Conservation (phyloP, 2,329 filamentous ascomycete genomes). For the Emmonsiellopsis sp. region DNA sequence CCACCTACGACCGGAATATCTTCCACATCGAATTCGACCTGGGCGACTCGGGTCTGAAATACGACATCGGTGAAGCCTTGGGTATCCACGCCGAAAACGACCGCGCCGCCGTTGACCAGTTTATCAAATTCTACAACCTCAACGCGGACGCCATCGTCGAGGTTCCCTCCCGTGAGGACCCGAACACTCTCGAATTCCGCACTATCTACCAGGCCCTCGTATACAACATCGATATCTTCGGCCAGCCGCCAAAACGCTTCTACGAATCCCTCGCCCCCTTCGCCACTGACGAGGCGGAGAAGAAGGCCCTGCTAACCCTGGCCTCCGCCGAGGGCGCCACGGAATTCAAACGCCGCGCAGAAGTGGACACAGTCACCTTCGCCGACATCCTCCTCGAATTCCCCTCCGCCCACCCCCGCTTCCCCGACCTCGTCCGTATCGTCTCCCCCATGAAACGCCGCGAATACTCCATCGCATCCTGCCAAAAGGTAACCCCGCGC, state of each 20-base stretch:
- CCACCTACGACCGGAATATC: slow-evolving; percentile 91
- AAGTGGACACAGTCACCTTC: slow-evolving; percentile 86
- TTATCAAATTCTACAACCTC: slow-evolving; percentile 85
- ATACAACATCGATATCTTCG: slow-evolving; percentile 94
- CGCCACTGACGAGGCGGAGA: slow-evolving; percentile 72
- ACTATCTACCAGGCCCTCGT: slow-evolving; percentile 86
- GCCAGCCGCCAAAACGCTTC: slow-evolving; percentile 93
- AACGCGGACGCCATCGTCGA: slow-evolving; percentile 79
- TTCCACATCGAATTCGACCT: slow-evolving; percentile 99
- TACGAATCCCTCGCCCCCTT: slow-evolving; percentile 88
- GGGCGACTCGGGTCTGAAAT: slow-evolving; percentile 79
- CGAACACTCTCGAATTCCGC: slow-evolving; percentile 66
- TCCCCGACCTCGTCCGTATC: slow-evolving; percentile 82
- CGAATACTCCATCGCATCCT: slow-evolving; percentile 98
- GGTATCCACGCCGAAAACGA: slow-evolving; percentile 96
- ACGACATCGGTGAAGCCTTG: slow-evolving; percentile 94
- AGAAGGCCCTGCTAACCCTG: slow-evolving; percentile 67
- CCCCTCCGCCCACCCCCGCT: slow-evolving; percentile 74
- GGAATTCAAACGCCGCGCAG: slow-evolving; percentile 85
- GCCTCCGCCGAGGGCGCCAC: slow-evolving; percentile 69
- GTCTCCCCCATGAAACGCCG: slow-evolving; percentile 88
- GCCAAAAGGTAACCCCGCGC: slow-evolving; percentile 84
- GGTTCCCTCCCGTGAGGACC: slow-evolving; percentile 75
- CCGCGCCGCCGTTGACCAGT: slow-evolving; percentile 63
- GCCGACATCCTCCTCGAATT: slow-evolving; percentile 87